Base-by-base conservation (phyloP, 192 early-diverging fungal species). In the Coemansia sp. region DNA sequence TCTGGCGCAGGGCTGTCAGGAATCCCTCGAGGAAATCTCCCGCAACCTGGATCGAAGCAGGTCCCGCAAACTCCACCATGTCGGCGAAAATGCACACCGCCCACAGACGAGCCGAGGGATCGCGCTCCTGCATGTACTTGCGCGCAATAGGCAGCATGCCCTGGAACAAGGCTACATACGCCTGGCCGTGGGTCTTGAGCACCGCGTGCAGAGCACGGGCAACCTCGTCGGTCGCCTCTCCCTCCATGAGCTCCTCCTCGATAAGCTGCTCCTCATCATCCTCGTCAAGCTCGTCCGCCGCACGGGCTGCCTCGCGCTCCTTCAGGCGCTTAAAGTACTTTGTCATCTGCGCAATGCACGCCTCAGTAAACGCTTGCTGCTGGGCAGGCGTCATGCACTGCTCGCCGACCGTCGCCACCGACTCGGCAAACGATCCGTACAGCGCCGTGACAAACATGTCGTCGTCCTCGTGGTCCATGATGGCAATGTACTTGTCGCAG, bases 41-140 rank as follows among this genome's bases (percentile, higher is more conserved):
- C 24, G 93, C 80, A 63, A 93, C 91, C 47, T 83, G 83, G 15
- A 59, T 60, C 80, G 91, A 48, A 53, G 62, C 69, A 50, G 87
- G 27, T 81, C 90, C 91, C 13, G 86, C 82, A 56, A 85, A 98
- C 78, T 99, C 91, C 23, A 98, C 78, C 50, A 99, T 57, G 67
- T 98, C 95, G 60, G 90, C 90, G 55, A 89, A 86, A 3, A 96
- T 87, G 72, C 91, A 92, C 52, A 97, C 80, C 30, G 91, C 92
- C 89, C 90, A 95, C 78, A 95, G 97, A 27, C 88, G 85, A 29
- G 87, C 80, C 1, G 53, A 51, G 7, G 88, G 70, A 46, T 81
- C 62, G 58, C 85, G 79, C 62, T 90, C 87, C 4, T 55, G 50
- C 64, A 87, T 64, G 70, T 87, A 88, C 38, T 68, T 71, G 7